These are phyloP conservation scores for Colletotrichum lupini DNA, from an alignment of 2,329 filamentous ascomycete genomes.

Conservation along the genomic window DNA sequence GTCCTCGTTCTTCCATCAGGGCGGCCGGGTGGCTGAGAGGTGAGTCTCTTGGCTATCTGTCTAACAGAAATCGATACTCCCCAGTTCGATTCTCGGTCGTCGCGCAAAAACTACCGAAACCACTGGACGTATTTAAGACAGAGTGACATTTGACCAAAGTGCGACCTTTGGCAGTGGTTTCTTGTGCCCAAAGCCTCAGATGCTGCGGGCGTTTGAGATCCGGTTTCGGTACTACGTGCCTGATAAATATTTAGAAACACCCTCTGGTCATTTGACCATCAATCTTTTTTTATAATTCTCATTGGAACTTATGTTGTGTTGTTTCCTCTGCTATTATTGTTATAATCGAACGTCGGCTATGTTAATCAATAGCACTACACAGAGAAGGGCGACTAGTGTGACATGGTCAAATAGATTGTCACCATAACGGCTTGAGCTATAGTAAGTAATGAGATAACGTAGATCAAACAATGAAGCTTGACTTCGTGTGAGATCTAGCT, in stretches of 20 bases:
- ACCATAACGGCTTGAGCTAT: background rate
- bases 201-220: background rate
- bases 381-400: too few species aligned
- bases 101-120: background rate
- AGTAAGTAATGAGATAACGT: background rate
- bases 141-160: background rate
- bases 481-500: background rate
- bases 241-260: background rate
- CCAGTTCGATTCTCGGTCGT: background rate
- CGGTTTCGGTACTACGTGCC: background rate
- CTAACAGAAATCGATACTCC: background rate
- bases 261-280: background rate
- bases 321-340: background rate
- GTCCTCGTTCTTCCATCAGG: background rate
- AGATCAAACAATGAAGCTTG: background rate
- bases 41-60: background rate
- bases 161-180: background rate
- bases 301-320: too few species aligned
- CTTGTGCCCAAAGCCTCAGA: background rate
- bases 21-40: background rate
- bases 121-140: background rate
- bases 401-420: background rate
- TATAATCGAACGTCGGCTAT: background rate
- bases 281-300: too few species aligned
- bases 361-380: background rate